Evolutionary conservation across 768 basidiomycete genomes (phyloP).

Genomic region (Mycena galericulata): DNA sequence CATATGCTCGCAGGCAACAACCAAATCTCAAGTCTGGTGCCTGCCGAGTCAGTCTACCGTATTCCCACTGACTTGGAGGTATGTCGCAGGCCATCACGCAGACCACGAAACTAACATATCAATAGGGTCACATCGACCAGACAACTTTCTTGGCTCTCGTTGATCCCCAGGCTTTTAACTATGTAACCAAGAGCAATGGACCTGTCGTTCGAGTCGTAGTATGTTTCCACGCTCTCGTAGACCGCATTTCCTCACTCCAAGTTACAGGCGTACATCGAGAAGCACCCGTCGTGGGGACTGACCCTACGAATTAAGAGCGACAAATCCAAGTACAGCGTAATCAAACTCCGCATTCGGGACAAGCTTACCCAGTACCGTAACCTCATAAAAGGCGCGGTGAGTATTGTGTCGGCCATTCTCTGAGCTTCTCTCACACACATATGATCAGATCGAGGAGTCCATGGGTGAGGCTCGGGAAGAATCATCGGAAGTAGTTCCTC

Average conservation of each 20-base stretch:
- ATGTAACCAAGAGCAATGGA: background rate
- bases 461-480: background rate
- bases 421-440: background rate
- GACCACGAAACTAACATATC: background rate
- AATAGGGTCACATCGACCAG: background rate
- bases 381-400: background rate
- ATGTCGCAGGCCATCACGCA: background rate
- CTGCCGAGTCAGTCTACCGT: background rate
- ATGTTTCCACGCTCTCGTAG: background rate
- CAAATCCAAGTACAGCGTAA: constrained; percentile 1
- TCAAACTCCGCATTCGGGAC: background rate
- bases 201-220: background rate
- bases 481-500: background rate
- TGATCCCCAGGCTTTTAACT: background rate
- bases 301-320: background rate
- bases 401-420: background rate
- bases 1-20: background rate
- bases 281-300: constrained; percentile 6
- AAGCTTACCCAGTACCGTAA: constrained; percentile 2
- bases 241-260: background rate
- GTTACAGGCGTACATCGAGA: background rate
- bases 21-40: background rate
- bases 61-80: background rate
- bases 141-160: background rate
- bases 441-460: background rate